Evolutionary conservation across 2,329 filamentous ascomycete species (phyloP), one percentile per base, ranked within the genome.

Genomic region (Arthroderma sp.): DNA sequence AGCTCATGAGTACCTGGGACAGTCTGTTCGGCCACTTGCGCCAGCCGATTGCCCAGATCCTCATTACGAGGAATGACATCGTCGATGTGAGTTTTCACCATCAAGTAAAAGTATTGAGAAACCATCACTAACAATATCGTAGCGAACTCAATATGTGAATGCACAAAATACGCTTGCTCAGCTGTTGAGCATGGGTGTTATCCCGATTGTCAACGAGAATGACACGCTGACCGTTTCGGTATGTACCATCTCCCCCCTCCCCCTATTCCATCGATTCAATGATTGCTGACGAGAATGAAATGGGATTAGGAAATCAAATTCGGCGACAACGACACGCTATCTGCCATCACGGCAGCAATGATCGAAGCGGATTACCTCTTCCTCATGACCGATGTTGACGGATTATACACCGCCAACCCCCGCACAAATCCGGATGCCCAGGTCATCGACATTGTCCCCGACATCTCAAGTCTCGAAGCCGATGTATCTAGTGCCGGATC

Each of bases 181-280:
- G 71, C 79, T 97, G 51, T 76, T 98, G 17, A 85, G 91, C 66
- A 93, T 96, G 86, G 91, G 91, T 1, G 91, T 97, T 25, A 94
- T 98, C 61, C 93, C 93, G 8, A 96, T 98, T 66, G 93, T 98
- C 62, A 98, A 98, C 67, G 93, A 98, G 74, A 98, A 98, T 72
- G 93, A 98, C 71, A 98, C 93, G 2, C 76, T 98, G 56, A 89
- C 91, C 23, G 93, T 98, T 63, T 88, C 91, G 47, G 76, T 78
- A 73, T 31, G 73, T 17, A 19, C 4, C 21, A 21, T 51, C 13
- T 56, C 21, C 8, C n/a, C 11, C 15, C 17, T 35, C 17, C n/a
- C 1, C n/a, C n/a, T n/a, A n/a, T 17, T 43, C 23, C 19, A 13
- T 31, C 38, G 28, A 19, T 31, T 9, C 23, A 7, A 38, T n/a